Evolutionary conservation across 768 basidiomycete genomes (phyloP), one percentile per base, ranked within the genome.

Genomic region (Pilatotrama ljubarskyi): DNA sequence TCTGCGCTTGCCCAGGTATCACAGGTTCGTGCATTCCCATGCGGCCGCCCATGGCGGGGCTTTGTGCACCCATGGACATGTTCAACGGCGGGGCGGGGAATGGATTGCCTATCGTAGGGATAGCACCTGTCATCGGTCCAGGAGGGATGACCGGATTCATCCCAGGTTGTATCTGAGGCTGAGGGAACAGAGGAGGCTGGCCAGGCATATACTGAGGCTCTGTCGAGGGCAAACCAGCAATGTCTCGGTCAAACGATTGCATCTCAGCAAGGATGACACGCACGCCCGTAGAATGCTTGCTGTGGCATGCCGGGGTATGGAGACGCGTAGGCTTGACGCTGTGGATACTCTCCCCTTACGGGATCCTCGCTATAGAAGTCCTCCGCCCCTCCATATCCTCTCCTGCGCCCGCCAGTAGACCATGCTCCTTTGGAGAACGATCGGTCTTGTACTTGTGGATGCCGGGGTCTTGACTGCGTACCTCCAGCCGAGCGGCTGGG

Each of bases 61-160:
- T 25, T n/a, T 32, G 52, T 24, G 14, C 32, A 3, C 52, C 40
- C 35, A 52, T 50, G 24, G 10, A 20, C 53, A 59, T 61, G 59
- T 59, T 57, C 37, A 57, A 43, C 17, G 61, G 61, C 0, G 51
- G 46, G 8, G 40, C 46, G 7, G 61, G 61, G 20, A 63, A 63
- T 0, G 56, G 56, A 29, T 63, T 63, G 17, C 61, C 64, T 14
- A 42, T 18, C 11, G 40, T 61, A 8, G 64, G 64, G 5, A 59
- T 41, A 1, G 60, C 60, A 35, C 61, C 60, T 7, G 25, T 17
- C 52, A 55, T 59, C 49, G 42, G 43, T 22, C 29, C 20, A 5
- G 42, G 26, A 15, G 64, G 61, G 20, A 63, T 55, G 36, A 63
- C 61, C n/a, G 61, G 58, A 20, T 49, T 40, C 13, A 25, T 14